A percentile compares a stretch with the other conserved stretches of the same genome.
Conservation (phyloP, 306 rosid genomes). For the Macrotyloma uniflorum region DNA sequence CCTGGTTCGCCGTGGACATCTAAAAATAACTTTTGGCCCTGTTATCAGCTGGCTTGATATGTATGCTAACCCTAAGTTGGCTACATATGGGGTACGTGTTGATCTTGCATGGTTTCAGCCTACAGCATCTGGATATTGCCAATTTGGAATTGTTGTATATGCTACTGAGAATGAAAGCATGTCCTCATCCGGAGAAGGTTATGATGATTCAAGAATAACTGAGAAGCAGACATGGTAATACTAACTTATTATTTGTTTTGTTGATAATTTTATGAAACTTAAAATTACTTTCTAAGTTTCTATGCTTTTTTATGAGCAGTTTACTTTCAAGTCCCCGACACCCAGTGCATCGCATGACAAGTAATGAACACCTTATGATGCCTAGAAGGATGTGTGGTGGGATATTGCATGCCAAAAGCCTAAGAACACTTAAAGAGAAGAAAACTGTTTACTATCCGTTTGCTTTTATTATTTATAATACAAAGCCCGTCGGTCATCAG, state of each 20-base stretch:
- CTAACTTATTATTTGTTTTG: slow-evolving; percentile 29
- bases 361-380: slow-evolving; percentile 53
- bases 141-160: slow-evolving; percentile 72
- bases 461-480: slow-evolving; percentile 66
- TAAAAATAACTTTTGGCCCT: slow-evolving; percentile 64
- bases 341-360: slow-evolving; percentile 45
- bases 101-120: slow-evolving; percentile 95
- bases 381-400: slow-evolving; percentile 70
- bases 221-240: slow-evolving; percentile 68
- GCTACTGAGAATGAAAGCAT: slow-evolving; percentile 55
- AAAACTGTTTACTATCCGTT: slow-evolving; percentile 58
- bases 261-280: slow-evolving; percentile 9
- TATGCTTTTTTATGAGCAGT: slow-evolving; percentile 48
- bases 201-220: slow-evolving; percentile 44
- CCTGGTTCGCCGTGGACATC: slow-evolving; percentile 73
- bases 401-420: slow-evolving; percentile 62
- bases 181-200: slow-evolving; percentile 47
- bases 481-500: slow-evolving; percentile 94
- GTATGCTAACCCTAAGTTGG: slow-evolving; percentile 69
- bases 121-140: slow-evolving; percentile 88
- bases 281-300: slow-evolving; percentile 24
- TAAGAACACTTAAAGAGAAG: slow-evolving; percentile 75
- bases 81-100: slow-evolving; percentile 58
- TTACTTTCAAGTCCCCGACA: slow-evolving; percentile 37
- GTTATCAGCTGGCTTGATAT: slow-evolving; percentile 79